Evolutionary conservation across 768 basidiomycete species (phyloP), one percentile per base, ranked within the genome.

Genomic region (Lactifluus rugatus): DNA sequence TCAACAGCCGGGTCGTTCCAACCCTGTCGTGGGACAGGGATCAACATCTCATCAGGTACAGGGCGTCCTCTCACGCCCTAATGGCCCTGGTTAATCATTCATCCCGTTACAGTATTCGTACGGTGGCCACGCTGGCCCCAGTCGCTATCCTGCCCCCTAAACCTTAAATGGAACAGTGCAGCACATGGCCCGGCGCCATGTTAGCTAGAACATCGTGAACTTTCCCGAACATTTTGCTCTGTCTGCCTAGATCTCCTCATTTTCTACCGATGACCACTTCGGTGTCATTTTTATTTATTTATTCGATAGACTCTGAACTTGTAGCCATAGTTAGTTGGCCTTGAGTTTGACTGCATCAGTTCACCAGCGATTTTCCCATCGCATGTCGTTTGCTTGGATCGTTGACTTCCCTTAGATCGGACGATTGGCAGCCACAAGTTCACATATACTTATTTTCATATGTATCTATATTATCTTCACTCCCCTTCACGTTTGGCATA

Each of bases 11-110:
- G 28, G 44, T 17, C 58, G 48, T 36, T 25, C 42, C 25, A 42
- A 46, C 41, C 50, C 45, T 70, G 77, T 46, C 69, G 70, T 50
- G 78, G 78, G 37, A 74, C 76, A 57, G 80, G 80, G 48, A 75
- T 84, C 64, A 79, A 80, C 50, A 74, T 84, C 64, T 21, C 52
- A 55, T 11, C 62, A 63, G 62, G 55, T 61, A 52, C 31, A 17
- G n/a, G 19, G 13, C 26, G 25, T 45, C 32, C 45, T 17, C 21
- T 49, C 42, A 31, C 37, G 16, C 46, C 23, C 39, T 21, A 7
- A 32, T 28, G 23, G 21, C 1, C 32, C 36, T 36, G 31, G 26
- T 41, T 34, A 52, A 36, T 34, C 48, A 36, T 42, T 47, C 42
- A 39, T 51, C 39, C 19, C 39, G 39, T 7, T 47, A n/a, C n/a